Conservation (phyloP, 352 stramenopile genomes). For the Phytophthora boehmeriae region DNA sequence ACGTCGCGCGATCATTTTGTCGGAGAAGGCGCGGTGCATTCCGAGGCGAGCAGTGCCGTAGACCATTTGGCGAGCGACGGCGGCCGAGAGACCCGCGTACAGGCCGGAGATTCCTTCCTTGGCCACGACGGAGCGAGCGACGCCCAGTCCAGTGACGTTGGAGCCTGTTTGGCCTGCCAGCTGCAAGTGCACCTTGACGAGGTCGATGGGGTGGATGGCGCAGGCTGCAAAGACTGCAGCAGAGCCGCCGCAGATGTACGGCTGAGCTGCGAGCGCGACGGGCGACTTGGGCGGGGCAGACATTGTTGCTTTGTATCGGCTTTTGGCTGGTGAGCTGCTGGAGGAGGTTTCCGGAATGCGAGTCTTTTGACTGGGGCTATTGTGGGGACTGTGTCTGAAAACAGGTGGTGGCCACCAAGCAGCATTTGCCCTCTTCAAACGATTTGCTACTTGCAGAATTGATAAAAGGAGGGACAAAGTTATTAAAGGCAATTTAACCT, state of each 20-base stretch:
- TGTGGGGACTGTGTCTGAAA: background rate
- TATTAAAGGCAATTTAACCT: background rate
- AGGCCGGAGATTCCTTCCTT: slow-evolving; percentile 84
- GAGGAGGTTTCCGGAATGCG: slow-evolving; percentile 37
- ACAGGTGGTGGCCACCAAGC: background rate
- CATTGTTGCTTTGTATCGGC: too few species aligned
- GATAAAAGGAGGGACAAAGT: background rate
- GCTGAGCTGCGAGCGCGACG: slow-evolving; percentile 64
- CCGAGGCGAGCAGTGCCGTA: slow-evolving; percentile 85
- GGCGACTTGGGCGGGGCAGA: slow-evolving; percentile 45
- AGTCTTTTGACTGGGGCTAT: too few species aligned
- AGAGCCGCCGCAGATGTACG: slow-evolving; percentile 81
- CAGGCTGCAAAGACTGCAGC: slow-evolving; percentile 77
- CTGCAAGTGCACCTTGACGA: slow-evolving; percentile 92
- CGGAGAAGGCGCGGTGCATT: slow-evolving; percentile 85
- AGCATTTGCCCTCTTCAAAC: background rate
- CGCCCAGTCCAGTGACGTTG: slow-evolving; percentile 74
- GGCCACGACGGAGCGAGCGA: slow-evolving; percentile 81
- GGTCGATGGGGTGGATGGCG: slow-evolving; percentile 91
- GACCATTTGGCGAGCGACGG: slow-evolving; percentile 85
- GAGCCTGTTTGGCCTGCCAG: slow-evolving; percentile 80
- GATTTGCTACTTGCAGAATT: too few species aligned
- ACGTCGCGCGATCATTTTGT: slow-evolving; percentile 74
- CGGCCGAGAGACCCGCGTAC: slow-evolving; percentile 84
- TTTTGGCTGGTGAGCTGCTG: slow-evolving; percentile 11